Conservation (phyloP, 208 protist genomes). For the Leishmania aethiopica region DNA sequence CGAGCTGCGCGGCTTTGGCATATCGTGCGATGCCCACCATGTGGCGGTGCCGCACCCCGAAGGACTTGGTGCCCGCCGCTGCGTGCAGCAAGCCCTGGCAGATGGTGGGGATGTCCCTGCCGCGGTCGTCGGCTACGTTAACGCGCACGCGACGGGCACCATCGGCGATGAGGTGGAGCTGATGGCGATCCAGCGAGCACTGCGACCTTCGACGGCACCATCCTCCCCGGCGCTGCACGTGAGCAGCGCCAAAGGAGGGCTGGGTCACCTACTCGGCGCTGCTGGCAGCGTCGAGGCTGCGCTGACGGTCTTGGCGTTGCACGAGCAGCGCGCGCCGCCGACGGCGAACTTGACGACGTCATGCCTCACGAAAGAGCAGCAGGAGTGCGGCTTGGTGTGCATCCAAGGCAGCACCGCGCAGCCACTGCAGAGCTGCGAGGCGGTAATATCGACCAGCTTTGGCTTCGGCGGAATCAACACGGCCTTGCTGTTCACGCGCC, state of each 20-base stretch:
- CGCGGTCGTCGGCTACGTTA: slow-evolving; percentile 91
- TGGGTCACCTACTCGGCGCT: slow-evolving; percentile 98
- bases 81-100: slow-evolving; percentile 81
- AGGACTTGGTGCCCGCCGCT: slow-evolving; percentile 85
- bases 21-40: slow-evolving; percentile 94
- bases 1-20: slow-evolving; percentile 92
- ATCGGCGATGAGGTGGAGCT: slow-evolving; percentile 95
- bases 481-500: slow-evolving; percentile 74
- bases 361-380: slow-evolving; percentile 32
- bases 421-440: slow-evolving; percentile 35
- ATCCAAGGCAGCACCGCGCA: slow-evolving; percentile 23
- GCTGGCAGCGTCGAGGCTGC: slow-evolving; percentile 95
- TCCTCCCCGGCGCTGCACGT: slow-evolving; percentile 43
- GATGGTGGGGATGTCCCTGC: slow-evolving; percentile 59
- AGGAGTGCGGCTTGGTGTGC: slow-evolving; percentile 15
- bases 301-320: slow-evolving; percentile 82
- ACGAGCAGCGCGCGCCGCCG: slow-evolving; percentile 79
- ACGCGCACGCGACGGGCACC: slow-evolving; percentile 98
- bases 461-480: slow-evolving; percentile 98
- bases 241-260: slow-evolving; percentile 92
- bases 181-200: slow-evolving; percentile 33
- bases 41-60: slow-evolving; percentile 93
- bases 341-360: slow-evolving; percentile 90
- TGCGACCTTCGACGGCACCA: slow-evolving; percentile 16
- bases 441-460: slow-evolving; percentile 95